These are phyloP conservation scores for Mortierella sp. DNA, from an alignment of 371 early-diverging fungal species.

Conservation along the genomic window DNA sequence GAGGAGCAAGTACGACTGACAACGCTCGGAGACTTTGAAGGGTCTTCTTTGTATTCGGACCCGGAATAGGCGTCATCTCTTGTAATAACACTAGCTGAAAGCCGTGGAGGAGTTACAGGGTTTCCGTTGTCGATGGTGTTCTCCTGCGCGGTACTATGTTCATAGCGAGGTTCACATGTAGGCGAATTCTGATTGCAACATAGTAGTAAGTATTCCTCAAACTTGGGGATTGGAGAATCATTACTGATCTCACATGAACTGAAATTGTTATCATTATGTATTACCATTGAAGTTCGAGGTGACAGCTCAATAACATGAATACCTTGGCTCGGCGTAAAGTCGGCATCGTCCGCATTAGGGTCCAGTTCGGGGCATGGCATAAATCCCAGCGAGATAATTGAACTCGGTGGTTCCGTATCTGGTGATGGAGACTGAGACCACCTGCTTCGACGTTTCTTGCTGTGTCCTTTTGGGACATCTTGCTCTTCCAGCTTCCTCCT, in stretches of 20 bases:
- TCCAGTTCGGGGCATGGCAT: conserved; percentile 8
- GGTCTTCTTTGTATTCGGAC: neutral
- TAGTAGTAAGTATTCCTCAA: neutral
- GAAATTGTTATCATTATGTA: neutral
- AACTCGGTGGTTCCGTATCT: neutral
- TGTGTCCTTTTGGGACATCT: neutral
- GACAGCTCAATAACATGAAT: neutral
- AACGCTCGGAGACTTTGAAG: neutral
- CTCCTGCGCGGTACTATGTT: neutral
- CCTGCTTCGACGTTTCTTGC: neutral
- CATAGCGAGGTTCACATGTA: neutral
- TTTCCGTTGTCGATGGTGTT: too few relatives aligned
- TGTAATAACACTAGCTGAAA: neutral
- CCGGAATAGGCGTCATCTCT: neutral
- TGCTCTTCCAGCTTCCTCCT: neutral
- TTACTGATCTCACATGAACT: neutral
- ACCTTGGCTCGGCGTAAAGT: conserved; percentile 21
- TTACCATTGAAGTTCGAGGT: neutral
- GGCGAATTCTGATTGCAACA: neutral
- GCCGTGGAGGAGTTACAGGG: neutral
- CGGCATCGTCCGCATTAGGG: neutral
- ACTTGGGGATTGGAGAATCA: neutral
- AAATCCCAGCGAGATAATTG: conserved; percentile 15
- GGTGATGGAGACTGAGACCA: neutral
- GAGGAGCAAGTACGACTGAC: neutral